phyloP scores from a whole-genome alignment of 768 basidiomycete species.

The Podaxis carcinomalis region DNA sequence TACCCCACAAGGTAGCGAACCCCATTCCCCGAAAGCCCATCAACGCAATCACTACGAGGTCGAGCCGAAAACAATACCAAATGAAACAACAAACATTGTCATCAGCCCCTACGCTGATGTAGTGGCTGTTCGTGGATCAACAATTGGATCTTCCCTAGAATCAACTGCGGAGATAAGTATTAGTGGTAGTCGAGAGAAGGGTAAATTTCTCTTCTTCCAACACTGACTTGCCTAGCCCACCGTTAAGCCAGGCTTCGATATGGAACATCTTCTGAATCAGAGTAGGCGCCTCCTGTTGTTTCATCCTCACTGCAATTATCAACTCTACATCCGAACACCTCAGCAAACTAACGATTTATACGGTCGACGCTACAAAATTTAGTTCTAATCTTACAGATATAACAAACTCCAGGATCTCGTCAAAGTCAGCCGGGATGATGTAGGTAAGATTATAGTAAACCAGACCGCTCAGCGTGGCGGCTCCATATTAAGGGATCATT shows the following conservation, averaged over 20 bases:
- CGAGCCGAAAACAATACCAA: not conserved
- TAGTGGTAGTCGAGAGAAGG: too few relatives aligned
- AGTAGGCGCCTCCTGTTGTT: not conserved
- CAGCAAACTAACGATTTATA: not conserved
- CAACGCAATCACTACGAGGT: not conserved
- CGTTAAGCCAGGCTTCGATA: not conserved
- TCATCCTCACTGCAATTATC: too few relatives aligned
- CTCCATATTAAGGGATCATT: constrained; percentile 18
- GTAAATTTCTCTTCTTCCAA: too few relatives aligned
- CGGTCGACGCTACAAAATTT: not conserved
- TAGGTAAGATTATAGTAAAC: constrained; percentile 26
- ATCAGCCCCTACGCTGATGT: not conserved
- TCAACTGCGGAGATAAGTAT: too few relatives aligned
- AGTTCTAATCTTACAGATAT: not conserved
- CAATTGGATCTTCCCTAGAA: not conserved
- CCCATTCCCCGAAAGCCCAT: not conserved
- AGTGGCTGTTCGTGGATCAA: not conserved
- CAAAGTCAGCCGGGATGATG: constrained; percentile 13
- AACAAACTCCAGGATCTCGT: not conserved
- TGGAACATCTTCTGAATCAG: not conserved
- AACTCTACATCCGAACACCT: not conserved
- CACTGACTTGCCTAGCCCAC: too few relatives aligned
- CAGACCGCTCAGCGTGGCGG: constrained; percentile 19
- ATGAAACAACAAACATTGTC: not conserved
- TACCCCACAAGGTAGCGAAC: not conserved